Conservation (phyloP, 306 rosid species). For the Senna siamea region DNA sequence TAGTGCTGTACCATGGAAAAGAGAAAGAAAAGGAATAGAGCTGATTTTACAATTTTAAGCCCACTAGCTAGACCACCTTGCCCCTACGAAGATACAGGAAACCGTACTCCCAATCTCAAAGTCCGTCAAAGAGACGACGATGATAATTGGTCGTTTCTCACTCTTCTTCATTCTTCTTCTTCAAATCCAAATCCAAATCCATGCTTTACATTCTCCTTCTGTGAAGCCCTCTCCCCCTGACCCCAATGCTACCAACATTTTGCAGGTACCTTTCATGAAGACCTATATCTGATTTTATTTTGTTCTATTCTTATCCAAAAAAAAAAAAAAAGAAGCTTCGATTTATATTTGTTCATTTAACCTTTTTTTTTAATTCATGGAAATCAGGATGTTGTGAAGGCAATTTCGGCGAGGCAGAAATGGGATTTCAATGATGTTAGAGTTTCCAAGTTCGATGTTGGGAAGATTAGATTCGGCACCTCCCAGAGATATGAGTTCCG, state of each 20-base stretch:
- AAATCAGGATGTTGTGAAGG: constrained; percentile 72
- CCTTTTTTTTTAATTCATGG: constrained; percentile 6
- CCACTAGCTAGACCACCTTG: neutral
- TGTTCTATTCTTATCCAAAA: neutral
- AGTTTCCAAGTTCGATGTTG: constrained; percentile 59
- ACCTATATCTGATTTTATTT: neutral
- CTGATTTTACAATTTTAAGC: neutral
- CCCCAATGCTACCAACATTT: constrained; percentile 46
- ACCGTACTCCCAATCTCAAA: neutral
- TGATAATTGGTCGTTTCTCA: constrained; percentile 23
- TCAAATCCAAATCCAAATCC: constrained; percentile 31
- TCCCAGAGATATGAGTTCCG: constrained; percentile 56
- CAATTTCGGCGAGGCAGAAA: constrained; percentile 60
- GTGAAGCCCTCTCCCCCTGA: constrained; percentile 6
- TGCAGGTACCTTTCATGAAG: constrained; percentile 53
- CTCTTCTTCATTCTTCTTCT: constrained; percentile 41
- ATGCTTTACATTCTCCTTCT: constrained; percentile 28
- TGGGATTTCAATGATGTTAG: constrained; percentile 59
- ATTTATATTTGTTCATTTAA: neutral
- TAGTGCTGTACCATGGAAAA: too few relatives aligned
- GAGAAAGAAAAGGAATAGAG: neutral
- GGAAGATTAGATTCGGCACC: constrained; percentile 59
- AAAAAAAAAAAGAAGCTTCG: neutral
- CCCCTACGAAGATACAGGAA: neutral
- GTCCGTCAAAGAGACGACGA: neutral